Evolutionary conservation across 2,329 filamentous ascomycete species (phyloP), one percentile per base, ranked within the genome.

Genomic region (Aspergillus pseudoviridinutans): DNA sequence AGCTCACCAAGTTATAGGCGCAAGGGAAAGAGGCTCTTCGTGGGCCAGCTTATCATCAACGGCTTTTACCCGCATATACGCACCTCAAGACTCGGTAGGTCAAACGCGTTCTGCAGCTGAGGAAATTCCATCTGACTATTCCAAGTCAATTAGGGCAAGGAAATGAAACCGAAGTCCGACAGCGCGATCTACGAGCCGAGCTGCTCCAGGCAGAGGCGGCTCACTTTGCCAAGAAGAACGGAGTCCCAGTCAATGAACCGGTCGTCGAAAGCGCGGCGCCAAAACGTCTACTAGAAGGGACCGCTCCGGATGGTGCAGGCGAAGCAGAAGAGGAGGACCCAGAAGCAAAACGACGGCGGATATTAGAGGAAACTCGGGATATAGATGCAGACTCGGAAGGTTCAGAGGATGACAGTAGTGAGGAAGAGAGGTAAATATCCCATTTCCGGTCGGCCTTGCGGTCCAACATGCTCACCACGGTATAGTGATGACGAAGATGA

Each of bases 11-110:
- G 53, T 53, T 51, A 56, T 62, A 92, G 89, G 92, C 93, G 46
- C 87, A 88, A 72, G 94, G 94, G 73, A 97, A 97, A 82, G 94
- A 99, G 77, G 91, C 92, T 68, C 88, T 92, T 59, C 89, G 92
- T 69, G 94, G 94, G 50, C 90, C 91, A 51, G 93, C 92, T 67
- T 97, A 97, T 80, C 94, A 99, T 74, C 93, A 97, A 77, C 89
- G 94, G 67, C 88, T 97, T 17, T 87, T 97, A 14, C 93, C 94
- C 35, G 94, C 94, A 32, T 89, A 99, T 75, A 97, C 91, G 12
- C 87, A 91, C 63, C 87, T 99, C 71, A 99, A 99, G 79, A 89
- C 88, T 72, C 86, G 91, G 80, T 87, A 84, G 50, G 80, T 57
- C 10, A 17, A 17, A 28, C 12, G 8, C 32, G 3, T 27, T 17